A percentile compares a stretch with the other conserved stretches of the same genome.
Conservation (phyloP, 495 filamentous ascomycete genomes). For the Podospora tetraspora region DNA sequence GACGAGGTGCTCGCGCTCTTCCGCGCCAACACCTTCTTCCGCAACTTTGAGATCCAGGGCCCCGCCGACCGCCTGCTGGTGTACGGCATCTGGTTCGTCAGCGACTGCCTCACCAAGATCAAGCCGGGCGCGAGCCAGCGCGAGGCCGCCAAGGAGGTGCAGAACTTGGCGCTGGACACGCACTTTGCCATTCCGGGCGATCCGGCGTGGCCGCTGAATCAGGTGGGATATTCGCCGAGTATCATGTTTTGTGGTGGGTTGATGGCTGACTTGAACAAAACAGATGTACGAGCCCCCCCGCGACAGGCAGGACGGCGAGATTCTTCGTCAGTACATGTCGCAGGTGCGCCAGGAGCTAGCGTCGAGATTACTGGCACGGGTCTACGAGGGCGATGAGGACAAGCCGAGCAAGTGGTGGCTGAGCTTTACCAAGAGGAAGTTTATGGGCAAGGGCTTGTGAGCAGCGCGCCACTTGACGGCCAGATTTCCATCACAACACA, state of each 20-base stretch:
- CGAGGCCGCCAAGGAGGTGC: constrained; percentile 51
- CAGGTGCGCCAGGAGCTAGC: constrained; percentile 93
- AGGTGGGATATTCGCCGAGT: no score
- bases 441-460: constrained; percentile 92
- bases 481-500: background rate
- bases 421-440: constrained; percentile 97
- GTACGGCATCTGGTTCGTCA: constrained; percentile 92
- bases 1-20: constrained; percentile 91
- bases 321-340: constrained; percentile 76
- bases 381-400: constrained; percentile 73
- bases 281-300: constrained; percentile 62
- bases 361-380: constrained; percentile 66
- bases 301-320: constrained; percentile 83
- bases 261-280: constrained; percentile 4
- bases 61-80: constrained; percentile 91
- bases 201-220: constrained; percentile 86
- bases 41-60: constrained; percentile 98
- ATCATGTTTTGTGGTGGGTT: no score
- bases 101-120: constrained; percentile 81
- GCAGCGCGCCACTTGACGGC: background rate
- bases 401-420: constrained; percentile 98
- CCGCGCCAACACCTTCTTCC: constrained; percentile 96
- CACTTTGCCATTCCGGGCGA: constrained; percentile 96
- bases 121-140: constrained; percentile 53
- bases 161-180: constrained; percentile 64